Base-by-base conservation (phyloP, 2,329 filamentous ascomycete genomes). In the Ceratocystis ficicola region DNA sequence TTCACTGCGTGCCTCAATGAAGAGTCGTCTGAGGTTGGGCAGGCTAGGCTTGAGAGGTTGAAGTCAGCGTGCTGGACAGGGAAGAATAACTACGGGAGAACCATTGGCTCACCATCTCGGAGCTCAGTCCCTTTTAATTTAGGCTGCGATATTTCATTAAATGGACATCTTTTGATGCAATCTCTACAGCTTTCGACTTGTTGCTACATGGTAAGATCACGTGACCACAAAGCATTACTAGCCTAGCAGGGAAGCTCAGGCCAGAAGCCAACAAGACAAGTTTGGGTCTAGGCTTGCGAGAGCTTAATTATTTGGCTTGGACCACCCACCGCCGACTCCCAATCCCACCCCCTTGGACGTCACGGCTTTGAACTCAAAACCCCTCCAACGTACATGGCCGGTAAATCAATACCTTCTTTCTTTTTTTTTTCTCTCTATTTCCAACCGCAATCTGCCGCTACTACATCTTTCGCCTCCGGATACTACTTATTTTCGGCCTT, bases 1-100 rank as follows among this genome's bases (percentile, higher is more conserved):
- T 73, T 97, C 93, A 2, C 90, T 92, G 67, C 94, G 84, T 41
- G 93, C 89, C 77, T 97, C 93, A 64, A 96, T 93, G 73, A 99
- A 97, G 68, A 99, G 86, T 15, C 94, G 88, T 63, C 94, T 86
- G n/a, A 99, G 82, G 73, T 99, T 97, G 44, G 94, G 94, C 64
- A 97, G 84, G 74, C 86, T 92, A 48, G 88, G 88, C 78, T 59
- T 89, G 67, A 12, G 60, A n/a, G n/a, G 5, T 15, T 41, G 10
- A 41, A 41, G 36, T 41, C 36, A 41, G 36, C 36, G 12, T 41
- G 36, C 1, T 41, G 10, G 36, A 15, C 12, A 1, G 36, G 36
- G 36, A 15, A 41, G 36, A 41, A 41, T 41, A 41, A 41, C 10
- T 41, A 28, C 17, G 22, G 5, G 25, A 52, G 44, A 28, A 20